These are phyloP conservation scores for Leccinum subgranulosum DNA, from an alignment of 768 basidiomycete species.

Conservation along the genomic window DNA sequence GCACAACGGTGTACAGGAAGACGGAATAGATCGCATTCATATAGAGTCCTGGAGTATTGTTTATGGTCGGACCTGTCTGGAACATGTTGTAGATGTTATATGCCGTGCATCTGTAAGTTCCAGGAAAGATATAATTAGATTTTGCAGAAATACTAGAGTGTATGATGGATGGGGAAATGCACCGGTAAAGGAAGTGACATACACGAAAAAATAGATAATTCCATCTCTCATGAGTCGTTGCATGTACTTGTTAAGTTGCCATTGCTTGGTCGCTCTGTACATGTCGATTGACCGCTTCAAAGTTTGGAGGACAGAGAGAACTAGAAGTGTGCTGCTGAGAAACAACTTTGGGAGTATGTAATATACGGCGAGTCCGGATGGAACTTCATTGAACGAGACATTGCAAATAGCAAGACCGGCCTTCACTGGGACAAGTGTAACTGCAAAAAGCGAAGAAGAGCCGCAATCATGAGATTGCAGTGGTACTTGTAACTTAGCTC, in stretches of 20 bases:
- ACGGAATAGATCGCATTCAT: background rate
- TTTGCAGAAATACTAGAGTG: background rate
- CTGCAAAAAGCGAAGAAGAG: background rate
- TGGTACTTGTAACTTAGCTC: background rate
- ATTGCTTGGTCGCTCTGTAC: constrained; percentile 7
- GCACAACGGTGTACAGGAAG: background rate
- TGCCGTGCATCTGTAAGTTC: background rate
- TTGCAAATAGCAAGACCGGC: background rate
- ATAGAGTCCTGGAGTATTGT: background rate
- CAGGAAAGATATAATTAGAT: background rate
- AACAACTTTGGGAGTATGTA: background rate
- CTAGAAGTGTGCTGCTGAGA: background rate
- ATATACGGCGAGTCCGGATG: background rate
- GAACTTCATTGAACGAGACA: background rate
- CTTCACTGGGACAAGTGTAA: background rate
- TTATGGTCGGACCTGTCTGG: background rate
- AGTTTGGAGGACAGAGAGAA: background rate
- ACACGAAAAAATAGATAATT: constrained; percentile 9
- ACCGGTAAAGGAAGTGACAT: background rate
- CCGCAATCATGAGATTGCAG: background rate
- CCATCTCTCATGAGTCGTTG: constrained; percentile 5
- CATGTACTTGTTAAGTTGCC: constrained; percentile 11
- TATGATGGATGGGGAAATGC: background rate
- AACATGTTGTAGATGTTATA: background rate
- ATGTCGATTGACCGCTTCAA: background rate